These are phyloP conservation scores for Globisporangium heterothallicum DNA, from an alignment of 352 stramenopile genomes.

Conservation along the genomic window DNA sequence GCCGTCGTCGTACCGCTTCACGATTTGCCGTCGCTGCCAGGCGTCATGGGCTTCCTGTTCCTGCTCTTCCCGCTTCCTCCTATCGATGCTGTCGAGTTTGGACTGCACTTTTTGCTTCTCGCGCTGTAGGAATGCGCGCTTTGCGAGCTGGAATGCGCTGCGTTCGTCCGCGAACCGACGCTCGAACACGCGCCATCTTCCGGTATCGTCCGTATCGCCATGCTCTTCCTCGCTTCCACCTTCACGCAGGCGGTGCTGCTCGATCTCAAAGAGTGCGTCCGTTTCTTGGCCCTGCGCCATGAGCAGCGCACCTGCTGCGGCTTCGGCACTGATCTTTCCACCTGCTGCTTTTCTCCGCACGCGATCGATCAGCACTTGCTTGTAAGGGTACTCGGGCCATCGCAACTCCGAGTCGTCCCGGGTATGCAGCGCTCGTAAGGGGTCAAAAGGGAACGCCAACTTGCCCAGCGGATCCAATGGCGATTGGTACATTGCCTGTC, in stretches of 20 bases:
- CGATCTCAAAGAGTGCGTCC: slow-evolving; percentile 38
- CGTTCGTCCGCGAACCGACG: slow-evolving; percentile 40
- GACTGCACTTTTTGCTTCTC: slow-evolving; percentile 32
- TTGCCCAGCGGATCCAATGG: slow-evolving; percentile 24
- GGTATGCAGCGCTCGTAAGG: slow-evolving; percentile 37
- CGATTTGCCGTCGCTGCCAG: slow-evolving; percentile 44
- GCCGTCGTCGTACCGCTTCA: slow-evolving; percentile 58
- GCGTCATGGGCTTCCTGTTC: slow-evolving; percentile 26
- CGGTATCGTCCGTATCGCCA: not conserved
- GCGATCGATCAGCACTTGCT: slow-evolving; percentile 55
- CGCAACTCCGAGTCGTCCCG: slow-evolving; percentile 33
- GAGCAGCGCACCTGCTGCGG: slow-evolving; percentile 46
- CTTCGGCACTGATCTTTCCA: slow-evolving; percentile 24
- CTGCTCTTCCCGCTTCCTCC: slow-evolving; percentile 21
- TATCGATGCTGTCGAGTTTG: slow-evolving; percentile 31
- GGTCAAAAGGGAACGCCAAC: slow-evolving; percentile 55
- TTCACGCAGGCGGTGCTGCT: slow-evolving; percentile 21
- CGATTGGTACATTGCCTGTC: slow-evolving; percentile 44
- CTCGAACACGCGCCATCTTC: slow-evolving; percentile 27
- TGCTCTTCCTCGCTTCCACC: slow-evolving; percentile 9
- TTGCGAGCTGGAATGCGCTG: slow-evolving; percentile 36
- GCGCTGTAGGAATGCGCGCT: slow-evolving; percentile 33
- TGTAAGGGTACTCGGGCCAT: slow-evolving; percentile 69
- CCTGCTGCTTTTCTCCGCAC: slow-evolving; percentile 31
- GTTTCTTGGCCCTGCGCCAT: slow-evolving; percentile 36